Evolutionary conservation across 805 yeast species (phyloP).

Genomic region (Sugiyamaella chiloensis): DNA sequence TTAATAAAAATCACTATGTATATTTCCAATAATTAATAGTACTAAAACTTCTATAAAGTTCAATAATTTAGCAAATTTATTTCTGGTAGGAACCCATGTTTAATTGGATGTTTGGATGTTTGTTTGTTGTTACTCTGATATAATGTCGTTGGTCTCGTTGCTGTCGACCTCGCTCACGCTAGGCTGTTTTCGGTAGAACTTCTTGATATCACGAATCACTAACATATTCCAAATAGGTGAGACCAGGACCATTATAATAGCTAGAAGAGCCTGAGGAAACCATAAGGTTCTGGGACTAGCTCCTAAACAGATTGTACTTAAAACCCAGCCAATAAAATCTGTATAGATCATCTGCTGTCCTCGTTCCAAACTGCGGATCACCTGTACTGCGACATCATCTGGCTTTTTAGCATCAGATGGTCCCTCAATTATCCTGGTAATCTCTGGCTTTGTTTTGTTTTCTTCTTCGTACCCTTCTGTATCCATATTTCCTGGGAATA

Average conservation of each 20-base stretch:
- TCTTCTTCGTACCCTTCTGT: slow-evolving; percentile 87
- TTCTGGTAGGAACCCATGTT: too few species aligned
- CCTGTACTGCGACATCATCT: slow-evolving; percentile 58
- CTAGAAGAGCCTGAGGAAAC: slow-evolving; percentile 47
- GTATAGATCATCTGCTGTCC: slow-evolving; percentile 79
- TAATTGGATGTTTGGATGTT: too few species aligned
- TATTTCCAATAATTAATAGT: too few species aligned
- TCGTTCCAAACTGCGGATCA: slow-evolving; percentile 51
- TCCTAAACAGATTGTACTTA: slow-evolving; percentile 66
- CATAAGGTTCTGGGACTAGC: slow-evolving; percentile 63
- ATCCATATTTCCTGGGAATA: slow-evolving; percentile 84
- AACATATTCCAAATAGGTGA: slow-evolving; percentile 58
- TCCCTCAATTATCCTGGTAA: slow-evolving; percentile 83
- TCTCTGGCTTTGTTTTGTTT: slow-evolving; percentile 77
- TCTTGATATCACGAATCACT: slow-evolving; percentile 50
- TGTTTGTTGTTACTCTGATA: too few species aligned
- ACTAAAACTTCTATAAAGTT: too few species aligned
- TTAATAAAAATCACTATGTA: too few species aligned
- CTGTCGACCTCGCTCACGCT: background rate
- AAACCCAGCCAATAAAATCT: slow-evolving; percentile 80
- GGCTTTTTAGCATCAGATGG: slow-evolving; percentile 68
- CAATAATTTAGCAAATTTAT: too few species aligned
- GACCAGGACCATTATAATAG: slow-evolving; percentile 48
- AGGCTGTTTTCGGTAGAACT: slow-evolving; percentile 34
- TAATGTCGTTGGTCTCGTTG: too few species aligned